Evolutionary conservation across 805 yeast species (phyloP), one percentile per base, ranked within the genome.

Genomic region (Starmerella scarabaei): DNA sequence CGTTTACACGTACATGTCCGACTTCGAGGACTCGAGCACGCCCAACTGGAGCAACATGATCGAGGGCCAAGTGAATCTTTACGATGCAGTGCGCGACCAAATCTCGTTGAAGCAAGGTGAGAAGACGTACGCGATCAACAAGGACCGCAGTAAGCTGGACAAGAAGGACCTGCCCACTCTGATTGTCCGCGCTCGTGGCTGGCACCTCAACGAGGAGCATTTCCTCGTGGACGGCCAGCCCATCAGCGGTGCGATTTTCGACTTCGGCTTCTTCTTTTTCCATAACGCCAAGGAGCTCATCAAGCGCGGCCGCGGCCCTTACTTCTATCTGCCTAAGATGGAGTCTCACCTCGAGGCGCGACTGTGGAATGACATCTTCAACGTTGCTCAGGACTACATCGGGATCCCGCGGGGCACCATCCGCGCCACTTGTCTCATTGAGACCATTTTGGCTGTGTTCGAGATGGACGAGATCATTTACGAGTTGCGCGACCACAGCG

Each of bases 401-500:
- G 73, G 72, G 16, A 53, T 77, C 31, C 72, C 75, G 33, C 69
- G 81, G 45, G 83, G 83, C 44, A 73, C 80, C 48, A 75, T 77
- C 59, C 68, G 83, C 48, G 82, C 75, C 24, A 75, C 82, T 31
- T 82, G 77, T 32, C 66, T 77, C 57, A 75, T 77, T 52, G 84
- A 77, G 63, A 77, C 83, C 37, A 70, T 77, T 46, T 72, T 78
- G 35, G 83, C 80, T 28, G 81, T 76, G 21, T 77, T 76, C 66
- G 82, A 77, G 59, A 75, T 77, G 80, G 82, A 77, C 60, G 84
- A 77, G 62, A 77, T 77, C 56, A 76, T 77, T 54, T 77, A 73
- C 59, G 81, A 77, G 60, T 72, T 77, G 54, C 69, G 81, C 55
- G 72, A 71, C 55, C 83, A 77, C 64, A 72, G 75, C 43, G 73